Conservation (phyloP, 1,284 basidiomycete species). For the Moesziomyces sp. region DNA sequence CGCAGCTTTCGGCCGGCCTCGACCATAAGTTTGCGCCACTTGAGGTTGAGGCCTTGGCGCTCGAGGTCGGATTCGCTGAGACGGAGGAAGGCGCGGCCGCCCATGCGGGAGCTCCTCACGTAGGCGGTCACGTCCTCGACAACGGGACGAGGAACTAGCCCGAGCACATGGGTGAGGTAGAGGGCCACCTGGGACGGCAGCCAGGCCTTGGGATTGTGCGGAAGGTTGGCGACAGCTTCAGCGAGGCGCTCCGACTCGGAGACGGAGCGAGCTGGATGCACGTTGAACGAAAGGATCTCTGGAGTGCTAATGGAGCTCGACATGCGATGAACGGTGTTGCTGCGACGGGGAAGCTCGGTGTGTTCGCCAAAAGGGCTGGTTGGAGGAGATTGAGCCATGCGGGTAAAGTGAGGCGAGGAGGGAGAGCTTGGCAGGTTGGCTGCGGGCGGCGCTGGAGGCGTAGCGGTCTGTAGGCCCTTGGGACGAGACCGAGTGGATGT, state of each 20-base stretch:
- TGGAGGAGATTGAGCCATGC: slow-evolving; percentile 4
- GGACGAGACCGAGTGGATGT: slow-evolving; percentile 56
- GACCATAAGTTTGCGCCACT: slow-evolving; percentile 61
- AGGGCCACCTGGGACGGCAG: slow-evolving; percentile 59
- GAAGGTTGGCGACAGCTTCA: slow-evolving; percentile 42
- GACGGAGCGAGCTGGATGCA: slow-evolving; percentile 14
- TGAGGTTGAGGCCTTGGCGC: slow-evolving; percentile 54
- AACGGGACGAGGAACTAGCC: slow-evolving; percentile 57
- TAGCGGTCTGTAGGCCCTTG: slow-evolving; percentile 37
- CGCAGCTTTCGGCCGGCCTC: slow-evolving; percentile 56
- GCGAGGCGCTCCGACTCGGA: slow-evolving; percentile 35
- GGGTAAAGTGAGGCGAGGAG: slow-evolving; percentile 18
- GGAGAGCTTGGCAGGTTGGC: slow-evolving; percentile 16
- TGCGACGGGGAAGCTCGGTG: slow-evolving; percentile 21
- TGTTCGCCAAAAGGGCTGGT: slow-evolving; percentile 7
- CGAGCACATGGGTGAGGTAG: slow-evolving; percentile 61
- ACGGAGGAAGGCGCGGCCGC: slow-evolving; percentile 57
- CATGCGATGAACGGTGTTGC: slow-evolving; percentile 29
- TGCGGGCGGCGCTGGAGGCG: slow-evolving; percentile 2
- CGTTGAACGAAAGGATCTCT: slow-evolving; percentile 9
- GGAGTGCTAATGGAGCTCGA: slow-evolving; percentile 27
- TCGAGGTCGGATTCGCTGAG: slow-evolving; percentile 57
- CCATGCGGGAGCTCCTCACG: slow-evolving; percentile 53
- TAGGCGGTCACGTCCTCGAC: slow-evolving; percentile 61
- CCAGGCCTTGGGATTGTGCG: slow-evolving; percentile 58